Percentiles rank a stretch among this genome's conserved stretches.
phyloP scores from a whole-genome alignment of 495 filamentous ascomycete species.

The Aspergillus sclerotiicarbonarius region DNA sequence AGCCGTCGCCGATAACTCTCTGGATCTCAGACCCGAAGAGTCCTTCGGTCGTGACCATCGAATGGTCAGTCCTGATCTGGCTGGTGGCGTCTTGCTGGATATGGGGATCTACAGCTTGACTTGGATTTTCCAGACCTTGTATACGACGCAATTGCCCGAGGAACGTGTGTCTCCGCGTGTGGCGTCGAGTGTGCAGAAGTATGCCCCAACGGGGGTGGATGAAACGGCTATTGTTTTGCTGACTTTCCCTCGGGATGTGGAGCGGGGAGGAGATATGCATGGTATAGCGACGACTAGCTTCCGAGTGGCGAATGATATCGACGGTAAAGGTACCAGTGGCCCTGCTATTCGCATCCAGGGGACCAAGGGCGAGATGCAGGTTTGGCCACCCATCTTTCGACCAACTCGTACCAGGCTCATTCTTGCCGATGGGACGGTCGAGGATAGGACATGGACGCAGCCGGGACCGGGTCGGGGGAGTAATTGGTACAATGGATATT shows the following conservation, averaged over 20 bases:
- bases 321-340: constrained; percentile 56
- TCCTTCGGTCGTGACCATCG: constrained; percentile 59
- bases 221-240: constrained; percentile 77
- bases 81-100: constrained; percentile 80
- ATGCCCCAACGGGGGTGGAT: constrained; percentile 76
- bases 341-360: constrained; percentile 82
- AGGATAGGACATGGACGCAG: too few species aligned
- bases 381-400: constrained; percentile 69
- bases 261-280: constrained; percentile 25
- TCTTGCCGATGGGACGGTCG: neutral
- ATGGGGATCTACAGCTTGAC: constrained; percentile 88
- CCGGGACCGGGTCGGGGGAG: constrained; percentile 38
- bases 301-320: constrained; percentile 64
- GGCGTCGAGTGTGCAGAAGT: constrained; percentile 66
- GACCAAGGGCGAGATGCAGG: constrained; percentile 80
- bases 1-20: constrained; percentile 68
- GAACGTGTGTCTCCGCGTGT: constrained; percentile 54
- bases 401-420: constrained; percentile 64
- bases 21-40: constrained; percentile 49
- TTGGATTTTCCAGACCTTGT: constrained; percentile 91
- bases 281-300: constrained; percentile 77
- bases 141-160: constrained; percentile 64
- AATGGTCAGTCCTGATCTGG: constrained; percentile 85
- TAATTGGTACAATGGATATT: constrained; percentile 62
- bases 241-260: constrained; percentile 55